Conservation (phyloP, 352 stramenopile genomes). For the Aphanomyces stellatus region DNA sequence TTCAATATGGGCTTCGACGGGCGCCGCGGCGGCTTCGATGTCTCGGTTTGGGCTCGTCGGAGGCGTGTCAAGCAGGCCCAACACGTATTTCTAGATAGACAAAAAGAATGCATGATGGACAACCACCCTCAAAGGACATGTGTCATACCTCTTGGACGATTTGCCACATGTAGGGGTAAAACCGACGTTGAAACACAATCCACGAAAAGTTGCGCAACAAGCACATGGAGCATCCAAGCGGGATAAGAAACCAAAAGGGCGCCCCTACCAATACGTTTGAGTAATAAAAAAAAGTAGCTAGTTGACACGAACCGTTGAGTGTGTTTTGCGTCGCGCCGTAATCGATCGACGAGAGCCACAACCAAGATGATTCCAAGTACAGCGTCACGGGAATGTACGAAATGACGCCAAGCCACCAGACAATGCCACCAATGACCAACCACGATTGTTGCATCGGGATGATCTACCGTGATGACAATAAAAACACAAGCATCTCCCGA, state of each 20-base stretch:
- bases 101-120: background rate
- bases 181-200: conserved; percentile 60
- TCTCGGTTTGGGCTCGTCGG: background rate
- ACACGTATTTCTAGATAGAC: conserved; percentile 9
- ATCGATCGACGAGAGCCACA: conserved; percentile 45
- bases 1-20: background rate
- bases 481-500: background rate
- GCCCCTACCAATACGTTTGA: conserved; percentile 9
- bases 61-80: background rate
- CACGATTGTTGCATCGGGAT: conserved; percentile 73
- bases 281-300: background rate
- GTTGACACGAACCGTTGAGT: conserved; percentile 34
- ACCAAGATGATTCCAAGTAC: conserved; percentile 59
- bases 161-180: conserved; percentile 69
- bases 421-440: conserved; percentile 34
- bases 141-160: conserved; percentile 73
- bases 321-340: conserved; percentile 74
- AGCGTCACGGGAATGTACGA: conserved; percentile 55
- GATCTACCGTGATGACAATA: conserved; percentile 22
- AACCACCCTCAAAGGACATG: conserved; percentile 24
- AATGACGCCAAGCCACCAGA: conserved; percentile 57
- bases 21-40: background rate
- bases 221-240: conserved; percentile 40
- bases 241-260: conserved; percentile 55
- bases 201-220: conserved; percentile 63